Evolutionary conservation across 768 basidiomycete species (phyloP), one percentile per base, ranked within the genome.

Genomic region (Mycena sanguinolenta): DNA sequence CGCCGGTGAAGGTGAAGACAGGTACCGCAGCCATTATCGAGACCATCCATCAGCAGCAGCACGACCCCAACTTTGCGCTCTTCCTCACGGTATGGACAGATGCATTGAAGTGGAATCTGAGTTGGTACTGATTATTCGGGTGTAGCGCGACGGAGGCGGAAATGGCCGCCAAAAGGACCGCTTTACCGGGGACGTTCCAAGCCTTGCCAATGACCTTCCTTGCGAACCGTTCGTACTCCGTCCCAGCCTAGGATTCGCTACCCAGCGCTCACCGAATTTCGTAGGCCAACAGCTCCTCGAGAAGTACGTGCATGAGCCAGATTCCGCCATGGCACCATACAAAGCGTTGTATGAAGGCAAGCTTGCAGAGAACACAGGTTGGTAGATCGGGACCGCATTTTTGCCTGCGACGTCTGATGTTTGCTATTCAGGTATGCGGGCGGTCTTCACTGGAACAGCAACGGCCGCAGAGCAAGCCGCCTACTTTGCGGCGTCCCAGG

Each of bases 41-140:
- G 38, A 79, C 72, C 64, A 74, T 88, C 25, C 87, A 89, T 71
- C 81, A 82, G 42, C 82, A 84, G 39, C 78, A 76, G 49, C 75
- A 83, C 58, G 87, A 89, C 70, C 87, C 87, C 42, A 89, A 90
- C 81, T 85, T 88, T 69, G 79, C 83, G 14, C 39, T 84, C 23
- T 68, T 85, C 27, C 77, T 84, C 65, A 76, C 82, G 16, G 69
- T 88, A 57, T 25, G 50, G 32, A 10, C 32, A 5, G 32, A 34
- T 10, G n/a, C n/a, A n/a, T n/a, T n/a, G n/a, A n/a, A n/a, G n/a
- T n/a, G n/a, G n/a, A n/a, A n/a, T n/a, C n/a, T n/a, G n/a, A n/a
- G n/a, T n/a, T 44, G 19, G 42, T 44, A 44, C 14, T 19, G 42
- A 19, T 44, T 44, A 19, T 17, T 17, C 42, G 19, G 19, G 14